Evolutionary conservation across 805 yeast genomes (phyloP).

Genomic region (Kuraishia molischiana): DNA sequence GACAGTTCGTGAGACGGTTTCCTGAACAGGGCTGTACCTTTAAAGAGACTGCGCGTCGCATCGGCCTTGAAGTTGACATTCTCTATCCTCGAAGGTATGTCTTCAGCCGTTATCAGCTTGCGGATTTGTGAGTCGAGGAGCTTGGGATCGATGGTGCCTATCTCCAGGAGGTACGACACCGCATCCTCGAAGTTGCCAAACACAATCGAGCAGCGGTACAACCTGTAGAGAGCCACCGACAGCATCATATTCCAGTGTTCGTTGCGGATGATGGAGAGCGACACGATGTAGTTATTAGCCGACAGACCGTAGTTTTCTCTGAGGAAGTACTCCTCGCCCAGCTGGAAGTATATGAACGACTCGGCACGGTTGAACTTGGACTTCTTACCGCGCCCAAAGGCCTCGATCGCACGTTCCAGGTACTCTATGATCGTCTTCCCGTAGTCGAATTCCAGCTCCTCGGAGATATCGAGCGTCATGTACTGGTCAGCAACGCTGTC

Average conservation of each 20-base stretch:
- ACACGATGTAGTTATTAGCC: conserved; percentile 27
- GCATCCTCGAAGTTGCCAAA: conserved; percentile 22
- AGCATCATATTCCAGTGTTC: conserved; percentile 32
- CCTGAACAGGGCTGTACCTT: conserved; percentile 10
- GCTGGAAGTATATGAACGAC: conserved; percentile 33
- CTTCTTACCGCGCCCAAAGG: conserved; percentile 24
- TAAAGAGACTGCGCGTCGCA: conserved; percentile 10
- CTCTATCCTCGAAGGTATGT: not conserved
- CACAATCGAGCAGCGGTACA: conserved; percentile 27
- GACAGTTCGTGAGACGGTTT: conserved; percentile 9
- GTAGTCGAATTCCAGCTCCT: conserved; percentile 13
- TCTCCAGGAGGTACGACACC: conserved; percentile 20
- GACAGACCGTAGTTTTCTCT: conserved; percentile 28
- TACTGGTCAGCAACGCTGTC: conserved; percentile 13
- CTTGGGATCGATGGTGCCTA: conserved; percentile 15
- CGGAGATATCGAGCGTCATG: conserved; percentile 14
- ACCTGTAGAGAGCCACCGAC: conserved; percentile 21
- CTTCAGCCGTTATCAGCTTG: not conserved
- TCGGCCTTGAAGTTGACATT: conserved; percentile 5
- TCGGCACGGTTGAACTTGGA: conserved; percentile 27
- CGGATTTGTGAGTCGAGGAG: not conserved
- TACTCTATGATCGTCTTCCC: conserved; percentile 14
- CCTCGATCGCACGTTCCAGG: conserved; percentile 24
- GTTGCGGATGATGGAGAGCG: conserved; percentile 24
- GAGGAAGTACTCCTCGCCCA: conserved; percentile 37